Percentiles rank a stretch among this genome's conserved stretches.
phyloP scores from a whole-genome alignment of 768 basidiomycete species.

The Amanita polypyramis region DNA sequence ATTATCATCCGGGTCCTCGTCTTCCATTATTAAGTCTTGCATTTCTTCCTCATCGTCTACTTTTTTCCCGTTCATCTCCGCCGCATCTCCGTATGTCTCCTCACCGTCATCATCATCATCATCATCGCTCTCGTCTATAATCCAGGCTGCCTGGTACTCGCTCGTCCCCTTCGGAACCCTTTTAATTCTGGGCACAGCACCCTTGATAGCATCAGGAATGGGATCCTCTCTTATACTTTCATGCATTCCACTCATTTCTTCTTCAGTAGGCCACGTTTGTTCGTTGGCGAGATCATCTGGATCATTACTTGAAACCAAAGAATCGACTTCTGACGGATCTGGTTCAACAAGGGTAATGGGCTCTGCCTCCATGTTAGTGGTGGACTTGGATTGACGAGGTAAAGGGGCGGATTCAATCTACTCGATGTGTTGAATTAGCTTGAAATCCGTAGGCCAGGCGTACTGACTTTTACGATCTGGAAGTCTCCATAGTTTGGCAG shows the following conservation, averaged over 20 bases:
- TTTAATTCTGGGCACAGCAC: slow-evolving; percentile 73
- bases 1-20: slow-evolving; percentile 42
- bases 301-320: slow-evolving; percentile 77
- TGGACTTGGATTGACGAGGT: slow-evolving; percentile 24
- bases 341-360: slow-evolving; percentile 56
- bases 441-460: not conserved
- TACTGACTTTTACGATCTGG: slow-evolving; percentile 64
- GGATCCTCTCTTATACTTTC: slow-evolving; percentile 18
- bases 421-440: not conserved
- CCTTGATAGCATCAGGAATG: slow-evolving; percentile 54
- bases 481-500: slow-evolving; percentile 85
- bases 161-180: slow-evolving; percentile 92
- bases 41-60: slow-evolving; percentile 55
- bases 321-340: slow-evolving; percentile 59
- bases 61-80: slow-evolving; percentile 19
- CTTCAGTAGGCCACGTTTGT: slow-evolving; percentile 98
- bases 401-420: slow-evolving; percentile 66
- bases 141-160: slow-evolving; percentile 96
- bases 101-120: slow-evolving; percentile 44
- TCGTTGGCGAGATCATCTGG: slow-evolving; percentile 89
- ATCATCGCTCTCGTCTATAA: slow-evolving; percentile 71
- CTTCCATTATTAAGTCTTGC: slow-evolving; percentile 46
- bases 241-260: slow-evolving; percentile 61
- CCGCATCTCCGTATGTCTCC: slow-evolving; percentile 33
- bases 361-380: slow-evolving; percentile 57